Conservation (phyloP, 164 flowering plant genomes). For the Paratinospora sagittata region DNA sequence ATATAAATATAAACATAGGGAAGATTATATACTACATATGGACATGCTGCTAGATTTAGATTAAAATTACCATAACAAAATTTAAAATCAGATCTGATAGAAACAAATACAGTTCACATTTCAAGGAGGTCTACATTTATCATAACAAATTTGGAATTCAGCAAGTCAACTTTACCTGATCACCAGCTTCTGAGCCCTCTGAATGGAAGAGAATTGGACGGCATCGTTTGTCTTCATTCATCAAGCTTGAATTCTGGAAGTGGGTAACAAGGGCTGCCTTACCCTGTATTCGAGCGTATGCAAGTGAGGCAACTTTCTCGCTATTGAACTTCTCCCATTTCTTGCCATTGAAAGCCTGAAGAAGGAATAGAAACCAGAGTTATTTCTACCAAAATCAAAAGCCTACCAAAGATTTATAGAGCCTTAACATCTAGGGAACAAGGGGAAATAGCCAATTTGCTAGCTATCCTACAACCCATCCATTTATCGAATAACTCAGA, state of each 20-base stretch:
- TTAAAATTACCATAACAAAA: not conserved
- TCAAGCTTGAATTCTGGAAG: conserved; percentile 94
- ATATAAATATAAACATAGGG: not conserved
- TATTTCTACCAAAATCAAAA: not conserved
- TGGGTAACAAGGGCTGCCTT: conserved; percentile 81
- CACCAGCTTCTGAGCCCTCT: conserved; percentile 52
- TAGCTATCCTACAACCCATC: no score
- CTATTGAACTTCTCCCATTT: conserved; percentile 99
- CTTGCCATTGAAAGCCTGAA: conserved; percentile 91
- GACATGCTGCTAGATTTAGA: not conserved
- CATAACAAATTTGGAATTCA: not conserved
- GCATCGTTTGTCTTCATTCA: conserved; percentile 99
- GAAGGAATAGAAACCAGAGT: conserved; percentile 6
- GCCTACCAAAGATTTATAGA: no score
- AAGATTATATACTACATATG: not conserved
- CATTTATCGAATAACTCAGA: no score
- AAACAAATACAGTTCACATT: not conserved
- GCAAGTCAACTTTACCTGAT: conserved; percentile 45
- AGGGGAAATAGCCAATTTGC: no score
- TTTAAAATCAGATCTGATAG: not conserved
- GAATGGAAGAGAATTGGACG: conserved; percentile 87
- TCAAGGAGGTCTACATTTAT: not conserved
- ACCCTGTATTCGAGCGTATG: conserved; percentile 98
- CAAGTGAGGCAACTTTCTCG: conserved; percentile 94
- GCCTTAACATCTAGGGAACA: no score